Base-by-base conservation (phyloP, 1,284 basidiomycete species). In the Hemileia vastatrix region DNA sequence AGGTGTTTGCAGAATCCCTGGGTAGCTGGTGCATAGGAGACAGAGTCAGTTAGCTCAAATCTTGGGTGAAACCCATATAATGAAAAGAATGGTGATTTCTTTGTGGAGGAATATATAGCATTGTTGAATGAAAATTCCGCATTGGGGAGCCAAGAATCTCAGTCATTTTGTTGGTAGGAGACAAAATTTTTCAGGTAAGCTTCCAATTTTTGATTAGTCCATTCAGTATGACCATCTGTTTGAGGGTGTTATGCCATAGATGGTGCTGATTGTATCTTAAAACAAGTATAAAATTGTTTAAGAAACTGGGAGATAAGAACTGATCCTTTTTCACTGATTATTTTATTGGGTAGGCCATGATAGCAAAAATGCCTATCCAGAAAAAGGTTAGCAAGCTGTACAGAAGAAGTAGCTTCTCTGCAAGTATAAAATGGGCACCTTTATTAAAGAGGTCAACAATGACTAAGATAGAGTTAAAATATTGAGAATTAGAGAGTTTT, bases 51-150 rank as follows among this genome's bases (percentile, higher is more conserved):
- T n/a, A n/a, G n/a, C n/a, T 49, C 59, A 23, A 73, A 57, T 6
- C 59, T 66, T 13, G 78, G 78, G 51, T 77, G 66, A 51, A 71
- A 79, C 6, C 74, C 78, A 13, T 72, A 66, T 54, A 77, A 77
- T 24, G 77, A 76, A 33, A 71, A 77, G 73, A 81, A 81, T 0
- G 80, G 80, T 0, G 79, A 73, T 4, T 45, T 54, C 8, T 57
- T 32, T 19, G 72, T 78, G 0, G 73, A 66, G 0, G 65, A 15
- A 19, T 76, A 71, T 0, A 65, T 24, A 0, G 66, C 64, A 48
- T 77, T 72, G 67, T 77, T 78, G 57, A 72, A 67, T 0, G 70
- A 32, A 31, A 79, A 78, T 45, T 79, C 72, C 0, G 75, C 69
- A 0, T 65, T 33, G 0, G 66, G 60, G 5, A 77, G 62, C 50